Conservation (phyloP, 768 basidiomycete species). For the Pisolithus albus region DNA sequence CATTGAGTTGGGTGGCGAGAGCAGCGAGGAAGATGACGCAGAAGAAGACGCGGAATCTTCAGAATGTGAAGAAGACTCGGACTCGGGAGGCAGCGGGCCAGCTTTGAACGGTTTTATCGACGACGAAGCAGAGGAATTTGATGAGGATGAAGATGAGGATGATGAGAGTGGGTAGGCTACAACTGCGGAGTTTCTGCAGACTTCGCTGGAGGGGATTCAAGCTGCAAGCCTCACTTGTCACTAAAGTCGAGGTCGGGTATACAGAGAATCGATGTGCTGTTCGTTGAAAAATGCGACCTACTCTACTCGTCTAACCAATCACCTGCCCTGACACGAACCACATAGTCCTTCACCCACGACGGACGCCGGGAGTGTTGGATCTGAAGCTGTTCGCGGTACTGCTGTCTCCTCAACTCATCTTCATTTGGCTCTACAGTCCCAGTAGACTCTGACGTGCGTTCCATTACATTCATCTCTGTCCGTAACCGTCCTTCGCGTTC, state of each 20-base stretch:
- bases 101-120: constrained; percentile 49
- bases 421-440: constrained; percentile 27
- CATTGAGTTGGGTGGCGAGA: constrained; percentile 63
- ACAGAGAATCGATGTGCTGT: not conserved
- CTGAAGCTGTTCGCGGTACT: constrained; percentile 37
- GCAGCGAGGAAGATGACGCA: constrained; percentile 45
- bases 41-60: constrained; percentile 38
- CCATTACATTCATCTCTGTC: constrained; percentile 49
- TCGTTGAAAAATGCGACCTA: not conserved
- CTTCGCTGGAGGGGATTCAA: not conserved
- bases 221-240: not conserved
- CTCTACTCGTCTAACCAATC: constrained; percentile 63
- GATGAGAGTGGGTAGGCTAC: constrained; percentile 42
- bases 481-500: constrained; percentile 60
- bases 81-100: constrained; percentile 34
- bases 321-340: constrained; percentile 53
- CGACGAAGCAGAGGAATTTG: constrained; percentile 53
- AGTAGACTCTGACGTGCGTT: constrained; percentile 20
- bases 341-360: constrained; percentile 57
- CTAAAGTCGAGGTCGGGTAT: not conserved
- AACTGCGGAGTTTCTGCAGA: not conserved
- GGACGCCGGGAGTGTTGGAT: constrained; percentile 48
- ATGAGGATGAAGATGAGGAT: constrained; percentile 41
- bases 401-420: constrained; percentile 22
- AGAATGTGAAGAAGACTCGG: constrained; percentile 29